phyloP scores from a whole-genome alignment of 768 basidiomycete species.

The Sistotremastrum suecicum region DNA sequence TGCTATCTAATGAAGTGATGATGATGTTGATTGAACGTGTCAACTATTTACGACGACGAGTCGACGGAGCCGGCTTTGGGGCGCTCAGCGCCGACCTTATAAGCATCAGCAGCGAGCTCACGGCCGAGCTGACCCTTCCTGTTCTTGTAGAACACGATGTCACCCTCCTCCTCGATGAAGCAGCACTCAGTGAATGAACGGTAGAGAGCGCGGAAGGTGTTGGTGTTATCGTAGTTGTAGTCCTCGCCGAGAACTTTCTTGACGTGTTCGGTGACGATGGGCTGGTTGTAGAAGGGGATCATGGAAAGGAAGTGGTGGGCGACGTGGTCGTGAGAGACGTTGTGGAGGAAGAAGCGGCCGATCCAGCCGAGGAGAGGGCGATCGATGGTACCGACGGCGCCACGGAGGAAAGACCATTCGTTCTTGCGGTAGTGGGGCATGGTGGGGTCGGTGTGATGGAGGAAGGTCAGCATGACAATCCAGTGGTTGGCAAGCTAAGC shows the following conservation, averaged over 20 bases:
- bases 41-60: no score
- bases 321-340: conserved; percentile 8
- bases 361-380: conserved; percentile 7
- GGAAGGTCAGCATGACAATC: conserved; percentile 16
- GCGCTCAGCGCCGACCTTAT: no score
- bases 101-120: no score
- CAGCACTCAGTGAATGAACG: conserved; percentile 2
- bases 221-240: not conserved
- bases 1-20: no score
- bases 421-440: conserved; percentile 11
- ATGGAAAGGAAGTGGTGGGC: conserved; percentile 7
- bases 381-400: conserved; percentile 5
- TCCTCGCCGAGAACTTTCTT: conserved; percentile 1
- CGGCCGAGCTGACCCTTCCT: not conserved
- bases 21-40: no score
- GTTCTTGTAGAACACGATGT: conserved; percentile 4
- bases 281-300: conserved; percentile 6
- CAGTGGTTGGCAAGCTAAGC: not conserved
- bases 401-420: conserved; percentile 8
- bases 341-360: conserved; percentile 9
- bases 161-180: conserved; percentile 4
- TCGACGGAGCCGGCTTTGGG: no score
- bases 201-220: conserved; percentile 1
- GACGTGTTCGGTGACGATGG: conserved; percentile 2
- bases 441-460: conserved; percentile 15